These are phyloP conservation scores for Tylopilus sp. DNA, from an alignment of 768 basidiomycete species.

Conservation along the genomic window DNA sequence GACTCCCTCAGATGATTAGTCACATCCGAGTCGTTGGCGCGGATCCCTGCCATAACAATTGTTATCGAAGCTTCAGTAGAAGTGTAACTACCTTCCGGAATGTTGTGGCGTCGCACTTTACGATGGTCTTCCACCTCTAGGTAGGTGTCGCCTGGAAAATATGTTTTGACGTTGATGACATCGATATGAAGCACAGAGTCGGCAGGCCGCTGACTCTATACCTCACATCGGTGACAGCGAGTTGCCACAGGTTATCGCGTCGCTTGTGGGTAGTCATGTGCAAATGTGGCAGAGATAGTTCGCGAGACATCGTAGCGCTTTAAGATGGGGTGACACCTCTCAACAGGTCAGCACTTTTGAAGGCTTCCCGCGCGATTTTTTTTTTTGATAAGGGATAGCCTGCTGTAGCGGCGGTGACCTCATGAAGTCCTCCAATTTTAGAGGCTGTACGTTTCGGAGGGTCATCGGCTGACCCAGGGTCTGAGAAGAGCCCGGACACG, in stretches of 20 bases:
- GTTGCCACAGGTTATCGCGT: constrained; percentile 11
- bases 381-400: background rate
- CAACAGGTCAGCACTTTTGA: background rate
- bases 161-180: constrained; percentile 23
- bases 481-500: too few species aligned
- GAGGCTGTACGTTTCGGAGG: too few species aligned
- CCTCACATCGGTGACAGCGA: background rate
- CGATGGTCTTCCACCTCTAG: constrained; percentile 24
- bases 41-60: constrained; percentile 26
- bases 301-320: constrained; percentile 6
- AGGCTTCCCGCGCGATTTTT: background rate
- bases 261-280: constrained; percentile 23
- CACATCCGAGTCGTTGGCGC: constrained; percentile 30
- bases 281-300: background rate
- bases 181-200: constrained; percentile 1
- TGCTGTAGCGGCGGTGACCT: constrained; percentile 16
- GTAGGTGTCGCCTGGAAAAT: constrained; percentile 27
- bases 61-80: constrained; percentile 26
- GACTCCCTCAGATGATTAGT: constrained; percentile 58
- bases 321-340: background rate
- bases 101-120: constrained; percentile 30
- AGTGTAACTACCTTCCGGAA: constrained; percentile 22
- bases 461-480: too few species aligned
- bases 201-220: too few species aligned
- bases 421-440: too few species aligned